phyloP scores from a whole-genome alignment of 2,329 filamentous ascomycete species.

The Neobulgaria alba region DNA sequence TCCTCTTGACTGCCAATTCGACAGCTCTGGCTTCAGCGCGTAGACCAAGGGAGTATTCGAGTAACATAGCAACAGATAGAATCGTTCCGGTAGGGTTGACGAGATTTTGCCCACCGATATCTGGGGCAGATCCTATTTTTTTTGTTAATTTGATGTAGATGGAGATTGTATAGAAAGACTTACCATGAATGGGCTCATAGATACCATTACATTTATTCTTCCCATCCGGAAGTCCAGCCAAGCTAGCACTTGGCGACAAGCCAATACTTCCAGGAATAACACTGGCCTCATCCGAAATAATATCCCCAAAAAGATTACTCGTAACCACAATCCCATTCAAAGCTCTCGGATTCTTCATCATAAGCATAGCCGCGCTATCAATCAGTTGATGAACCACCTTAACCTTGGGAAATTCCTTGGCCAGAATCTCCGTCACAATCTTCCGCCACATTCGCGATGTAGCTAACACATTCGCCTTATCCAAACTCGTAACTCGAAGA shows the following conservation, averaged over 20 bases:
- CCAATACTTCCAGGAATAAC: conserved; percentile 90
- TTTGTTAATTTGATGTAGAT: conserved; percentile 1
- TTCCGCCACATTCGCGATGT: conserved; percentile 85
- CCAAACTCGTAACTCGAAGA: conserved; percentile 73
- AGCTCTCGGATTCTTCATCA: conserved; percentile 85
- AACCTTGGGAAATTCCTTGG: conserved; percentile 79
- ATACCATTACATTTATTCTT: conserved; percentile 84
- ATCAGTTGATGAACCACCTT: conserved; percentile 84
- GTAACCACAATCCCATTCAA: conserved; percentile 90
- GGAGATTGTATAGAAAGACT: conserved; percentile 12
- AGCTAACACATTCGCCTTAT: conserved; percentile 95
- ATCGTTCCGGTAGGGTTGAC: conserved; percentile 91
- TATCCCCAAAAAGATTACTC: conserved; percentile 92
- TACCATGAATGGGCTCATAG: conserved; percentile 96
- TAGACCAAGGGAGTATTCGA: conserved; percentile 82
- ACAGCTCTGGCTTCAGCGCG: conserved; percentile 69
- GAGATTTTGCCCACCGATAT: conserved; percentile 85
- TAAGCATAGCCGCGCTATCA: conserved; percentile 93
- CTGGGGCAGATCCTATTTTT: conserved; percentile 67
- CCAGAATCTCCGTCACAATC: conserved; percentile 76
- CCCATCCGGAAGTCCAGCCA: conserved; percentile 79
- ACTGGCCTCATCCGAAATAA: conserved; percentile 89
- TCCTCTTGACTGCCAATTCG: conserved; percentile 70
- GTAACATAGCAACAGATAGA: conserved; percentile 89
- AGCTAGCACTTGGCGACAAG: conserved; percentile 76